Evolutionary conservation across 768 basidiomycete genomes (phyloP), one percentile per base, ranked within the genome.

Genomic region (Tricholoma saponaceum): DNA sequence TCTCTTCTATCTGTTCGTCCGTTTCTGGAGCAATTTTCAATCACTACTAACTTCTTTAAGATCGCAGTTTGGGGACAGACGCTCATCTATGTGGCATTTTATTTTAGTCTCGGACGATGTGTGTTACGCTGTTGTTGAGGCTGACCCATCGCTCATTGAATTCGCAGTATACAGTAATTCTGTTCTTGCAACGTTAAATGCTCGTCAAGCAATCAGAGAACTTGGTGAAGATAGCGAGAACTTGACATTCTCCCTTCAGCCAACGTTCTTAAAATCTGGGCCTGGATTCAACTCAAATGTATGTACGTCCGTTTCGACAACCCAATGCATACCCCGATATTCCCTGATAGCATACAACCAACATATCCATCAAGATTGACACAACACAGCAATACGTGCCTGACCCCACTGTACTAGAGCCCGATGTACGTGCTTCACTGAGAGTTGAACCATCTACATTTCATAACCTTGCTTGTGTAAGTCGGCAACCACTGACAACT

Each of bases 351-450:
- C 71, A 67, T 61, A 76, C 76, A 46, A 76, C 78, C 51, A 80
- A 80, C 59, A 82, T 86, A 60, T 82, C 84, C 32, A 85, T 87
- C 71, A 83, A 83, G 70, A 82, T 86, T 56, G 82, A 86, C 65
- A 85, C 84, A 7, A 83, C 76, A 39, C 76, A 82, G 26, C 84
- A 85, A 56, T 75, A 73, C 49, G 66, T 71, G 49, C 75, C 69
- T 32, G 83, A 83, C 52, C 60, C 57, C 41, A 61, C 56, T 14
- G 44, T 56, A 51, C 58, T 56, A 41, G 61, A 61, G 52, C 64
- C 62, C 22, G 61, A 62, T 59, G 64, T 60, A 58, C 56, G 61
- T 54, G 18, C 35, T 22, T 23, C 23, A 23, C 23, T 25, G 10
- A 12, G n/a, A 50, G 32, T n/a, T 26, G 6, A 39, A 28, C 13